Base-by-base conservation (phyloP, 805 yeast species). In the Jamesozyma spencerorum region DNA sequence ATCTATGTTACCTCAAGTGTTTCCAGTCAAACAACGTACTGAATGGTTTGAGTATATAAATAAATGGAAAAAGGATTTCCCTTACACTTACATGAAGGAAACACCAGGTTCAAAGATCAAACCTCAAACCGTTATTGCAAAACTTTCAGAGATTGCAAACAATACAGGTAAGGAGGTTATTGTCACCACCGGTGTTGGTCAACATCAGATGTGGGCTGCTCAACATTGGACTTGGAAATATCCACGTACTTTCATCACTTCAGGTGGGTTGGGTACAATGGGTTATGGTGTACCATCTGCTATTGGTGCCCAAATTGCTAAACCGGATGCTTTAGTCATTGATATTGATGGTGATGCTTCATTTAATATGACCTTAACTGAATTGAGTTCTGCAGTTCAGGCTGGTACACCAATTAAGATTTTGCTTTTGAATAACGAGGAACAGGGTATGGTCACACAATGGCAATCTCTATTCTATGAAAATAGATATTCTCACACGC, bases 141-240 rank as follows among this genome's bases (percentile, higher is more conserved):
- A 85, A 64, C 73, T 92, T 42, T 77, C 92, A 2, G 73, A 77
- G 47, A 80, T 87, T 52, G 79, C 87, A 26, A 63, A 68, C 37
- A 63, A 64, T 53, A 41, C 53, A 18, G 57, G 54, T n/a, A 84
- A 77, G 57, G 88, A 84, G 53, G 87, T 85, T 44, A 77, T 88
- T 54, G 81, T 90, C 53, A 83, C 97, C 40, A 92, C 98, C 29
- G 98, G 98, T 73, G 97, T 92, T 39, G 98, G 98, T 46, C 98
- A 92, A 72, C 98, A 90, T 74, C 98, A 90, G 71, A 90, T 90
- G 98, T 90, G 98, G 98, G 94, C 97, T 30, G 97, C 97, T 22
- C 98, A 92, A 70, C 88, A 87, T 66, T 88, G 84, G 78, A 77
- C 87, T 39, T 90, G 97, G 95, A 81, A 79, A 46, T 68, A 75